These are phyloP conservation scores for Fusarium verticillioides DNA, from an alignment of 2,329 filamentous ascomycete species.

Conservation along the genomic window DNA sequence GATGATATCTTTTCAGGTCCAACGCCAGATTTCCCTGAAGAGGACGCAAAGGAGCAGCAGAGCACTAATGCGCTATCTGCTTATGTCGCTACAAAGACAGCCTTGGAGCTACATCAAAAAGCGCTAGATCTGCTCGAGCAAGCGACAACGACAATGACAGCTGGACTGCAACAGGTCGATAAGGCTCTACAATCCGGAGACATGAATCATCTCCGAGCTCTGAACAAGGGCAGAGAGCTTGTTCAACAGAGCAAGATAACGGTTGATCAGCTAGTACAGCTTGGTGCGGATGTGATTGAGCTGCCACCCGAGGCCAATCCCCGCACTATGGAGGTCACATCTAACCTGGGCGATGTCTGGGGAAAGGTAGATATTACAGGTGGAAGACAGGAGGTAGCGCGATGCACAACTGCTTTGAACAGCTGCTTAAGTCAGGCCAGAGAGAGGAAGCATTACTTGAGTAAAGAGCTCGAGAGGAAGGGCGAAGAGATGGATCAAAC, in stretches of 20 bases:
- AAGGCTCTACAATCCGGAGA: constrained; percentile 53
- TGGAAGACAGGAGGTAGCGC: constrained; percentile 51
- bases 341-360: constrained; percentile 57
- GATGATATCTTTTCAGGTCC: constrained; percentile 62
- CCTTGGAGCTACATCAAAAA: constrained; percentile 54
- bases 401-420: constrained; percentile 48
- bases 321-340: constrained; percentile 50
- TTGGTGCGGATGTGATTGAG: constrained; percentile 18
- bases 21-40: constrained; percentile 63
- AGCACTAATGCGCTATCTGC: constrained; percentile 49
- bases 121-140: constrained; percentile 54
- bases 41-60: constrained; percentile 59
- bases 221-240: constrained; percentile 23
- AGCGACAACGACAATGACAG: constrained; percentile 49
- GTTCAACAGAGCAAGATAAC: constrained; percentile 19
- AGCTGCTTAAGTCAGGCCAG: constrained; percentile 49
- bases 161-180: constrained; percentile 53
- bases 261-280: constrained; percentile 22
- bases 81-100: constrained; percentile 52
- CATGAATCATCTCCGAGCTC: constrained; percentile 38
- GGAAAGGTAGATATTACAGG: constrained; percentile 64
- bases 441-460: constrained; percentile 44
- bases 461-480: constrained; percentile 46
- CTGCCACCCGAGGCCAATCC: constrained; percentile 54
- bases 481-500: constrained; percentile 49